Conservation (phyloP, 371 early-diverging fungal species). For the Chytridiales sp. region DNA sequence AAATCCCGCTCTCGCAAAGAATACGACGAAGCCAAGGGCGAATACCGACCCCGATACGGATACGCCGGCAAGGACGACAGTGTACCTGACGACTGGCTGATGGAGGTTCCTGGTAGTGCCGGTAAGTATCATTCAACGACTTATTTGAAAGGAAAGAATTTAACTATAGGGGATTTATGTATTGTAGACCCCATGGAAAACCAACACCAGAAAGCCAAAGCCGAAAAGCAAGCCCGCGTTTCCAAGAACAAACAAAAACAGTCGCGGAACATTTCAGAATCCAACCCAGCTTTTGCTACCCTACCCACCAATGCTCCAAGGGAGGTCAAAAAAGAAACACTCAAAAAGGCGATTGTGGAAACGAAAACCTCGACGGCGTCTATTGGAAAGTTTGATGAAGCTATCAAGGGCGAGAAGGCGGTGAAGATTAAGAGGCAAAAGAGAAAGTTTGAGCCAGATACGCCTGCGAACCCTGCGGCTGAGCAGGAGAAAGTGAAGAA, state of each 20-base stretch:
- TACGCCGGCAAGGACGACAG: constrained; percentile 79
- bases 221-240: constrained; percentile 84
- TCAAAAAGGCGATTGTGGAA: constrained; percentile 47
- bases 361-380: constrained; percentile 72
- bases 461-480: constrained; percentile 14
- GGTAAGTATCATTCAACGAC: constrained; percentile 30
- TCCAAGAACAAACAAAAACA: constrained; percentile 83
- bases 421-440: constrained; percentile 76
- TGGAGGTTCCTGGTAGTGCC: constrained; percentile 80
- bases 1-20: constrained; percentile 82
- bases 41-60: constrained; percentile 91
- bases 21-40: constrained; percentile 83
- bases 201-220: constrained; percentile 70
- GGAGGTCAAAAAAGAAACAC: constrained; percentile 64
- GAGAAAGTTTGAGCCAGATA: constrained; percentile 57
- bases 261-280: constrained; percentile 67
- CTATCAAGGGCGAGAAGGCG: constrained; percentile 67
- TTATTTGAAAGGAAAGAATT: no score
- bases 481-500: constrained; percentile 38
- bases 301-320: constrained; percentile 35
- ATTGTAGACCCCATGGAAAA: constrained; percentile 78
- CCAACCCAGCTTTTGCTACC: constrained; percentile 8
- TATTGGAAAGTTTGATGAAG: constrained; percentile 84
- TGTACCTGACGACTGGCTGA: constrained; percentile 77
- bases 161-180: no score